Base-by-base conservation (phyloP, 129 eudicot genomes). In the Kitagawia praeruptora region DNA sequence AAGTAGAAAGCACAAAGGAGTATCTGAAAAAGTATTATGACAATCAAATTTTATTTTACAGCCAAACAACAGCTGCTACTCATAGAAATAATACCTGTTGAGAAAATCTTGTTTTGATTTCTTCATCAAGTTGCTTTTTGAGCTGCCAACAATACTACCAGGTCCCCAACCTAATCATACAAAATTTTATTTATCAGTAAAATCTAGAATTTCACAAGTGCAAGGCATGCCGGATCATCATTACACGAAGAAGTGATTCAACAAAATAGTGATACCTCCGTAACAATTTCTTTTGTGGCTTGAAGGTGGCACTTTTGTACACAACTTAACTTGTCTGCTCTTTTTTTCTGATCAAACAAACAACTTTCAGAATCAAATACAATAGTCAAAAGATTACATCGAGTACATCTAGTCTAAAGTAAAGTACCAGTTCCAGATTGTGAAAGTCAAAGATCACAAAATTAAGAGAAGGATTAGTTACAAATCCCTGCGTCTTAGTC, bases 271-370 rank as follows among this genome's bases (percentile, higher is more conserved):
- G 40, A 40, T 87, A 95, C 99, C 97, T 89, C 97, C 99, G 75
- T 4, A 82, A 75, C 70, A 87, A 76, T 86, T 81, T 82, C 98
- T 79, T 83, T 89, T 96, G 80, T 77, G 76, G 81, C 90, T 85
- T 71, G 98, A 82, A 81, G 99, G 95, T 61, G 99, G 99, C 78
- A 89, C 92, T 83, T 92, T 96, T 38, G 89, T 79, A 86, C 97
- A 90, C 15, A 90, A 41, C 72, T 81, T 91, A 76, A 96, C 87
- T 85, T 92, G 93, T 77, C 93, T 88, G 72, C 96, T 94, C 87
- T 86, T 91, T 83, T 85, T 92, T 76, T 78, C 99, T 92, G 48
- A 13, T 23, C 77, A 74, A 40, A 19, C 6, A 13, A 45, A 74
- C 49, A 6, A 25, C 42, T 18, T 31, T 18, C 79, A 16, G 15